phyloP scores from a whole-genome alignment of 225 moss, liverwort and hornwort species.

The Lunularia cruciata region DNA sequence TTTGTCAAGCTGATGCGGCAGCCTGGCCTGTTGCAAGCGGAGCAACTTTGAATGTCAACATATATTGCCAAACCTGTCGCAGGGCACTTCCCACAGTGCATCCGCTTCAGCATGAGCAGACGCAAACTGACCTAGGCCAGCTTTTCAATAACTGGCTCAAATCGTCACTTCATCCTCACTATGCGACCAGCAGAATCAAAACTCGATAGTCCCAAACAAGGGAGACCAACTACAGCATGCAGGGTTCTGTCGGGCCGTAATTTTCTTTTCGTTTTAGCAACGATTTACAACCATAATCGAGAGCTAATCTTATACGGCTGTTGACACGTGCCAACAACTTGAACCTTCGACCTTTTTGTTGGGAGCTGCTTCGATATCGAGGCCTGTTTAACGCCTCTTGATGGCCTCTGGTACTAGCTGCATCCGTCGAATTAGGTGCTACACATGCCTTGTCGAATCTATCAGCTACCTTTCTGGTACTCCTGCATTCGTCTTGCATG shows the following conservation, averaged over 20 bases:
- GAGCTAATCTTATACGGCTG: slow-evolving; percentile 55
- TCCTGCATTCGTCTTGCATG: slow-evolving; percentile 70
- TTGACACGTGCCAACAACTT: slow-evolving; percentile 73
- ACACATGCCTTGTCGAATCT: slow-evolving; percentile 67
- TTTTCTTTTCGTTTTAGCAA: slow-evolving; percentile 64
- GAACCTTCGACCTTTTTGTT: slow-evolving; percentile 70
- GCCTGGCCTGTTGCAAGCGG: slow-evolving; percentile 82
- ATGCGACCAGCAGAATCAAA: slow-evolving; percentile 68
- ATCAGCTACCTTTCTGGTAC: slow-evolving; percentile 80
- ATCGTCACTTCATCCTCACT: slow-evolving; percentile 58
- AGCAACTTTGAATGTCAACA: slow-evolving; percentile 64
- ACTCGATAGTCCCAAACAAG: slow-evolving; percentile 69
- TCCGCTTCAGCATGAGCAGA: slow-evolving; percentile 65
- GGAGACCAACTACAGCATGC: slow-evolving; percentile 66
- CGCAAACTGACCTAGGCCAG: slow-evolving; percentile 84
- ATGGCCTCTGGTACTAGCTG: slow-evolving; percentile 85
- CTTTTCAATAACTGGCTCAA: slow-evolving; percentile 51
- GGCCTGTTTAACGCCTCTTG: slow-evolving; percentile 68
- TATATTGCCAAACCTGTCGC: slow-evolving; percentile 67
- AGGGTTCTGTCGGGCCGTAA: slow-evolving; percentile 61
- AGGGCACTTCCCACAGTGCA: slow-evolving; percentile 70
- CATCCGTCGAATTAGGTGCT: slow-evolving; percentile 74
- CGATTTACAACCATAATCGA: slow-evolving; percentile 66
- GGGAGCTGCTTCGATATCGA: slow-evolving; percentile 86
- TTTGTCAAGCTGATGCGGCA: slow-evolving; percentile 76